These are phyloP conservation scores for Coprinellus micaceus DNA, from an alignment of 768 basidiomycete genomes.

Conservation along the genomic window DNA sequence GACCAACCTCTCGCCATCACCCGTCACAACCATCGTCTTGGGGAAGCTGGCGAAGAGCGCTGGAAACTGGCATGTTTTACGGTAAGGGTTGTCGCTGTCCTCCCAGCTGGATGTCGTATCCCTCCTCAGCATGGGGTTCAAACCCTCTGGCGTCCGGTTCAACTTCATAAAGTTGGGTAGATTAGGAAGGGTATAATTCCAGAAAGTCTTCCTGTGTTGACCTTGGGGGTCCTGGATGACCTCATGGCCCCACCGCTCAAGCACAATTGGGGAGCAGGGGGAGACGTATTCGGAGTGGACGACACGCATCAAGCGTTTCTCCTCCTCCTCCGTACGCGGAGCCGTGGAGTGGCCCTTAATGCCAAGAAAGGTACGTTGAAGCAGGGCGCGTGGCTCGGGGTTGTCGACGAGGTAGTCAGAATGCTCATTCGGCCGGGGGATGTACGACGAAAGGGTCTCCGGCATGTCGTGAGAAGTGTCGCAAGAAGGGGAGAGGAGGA, in stretches of 20 bases:
- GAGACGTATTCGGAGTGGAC: constrained; percentile 41
- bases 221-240: constrained; percentile 30
- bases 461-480: constrained; percentile 45
- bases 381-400: constrained; percentile 48
- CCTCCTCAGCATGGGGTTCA: constrained; percentile 13
- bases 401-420: constrained; percentile 54
- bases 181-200: constrained; percentile 16
- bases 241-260: constrained; percentile 35
- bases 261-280: constrained; percentile 36
- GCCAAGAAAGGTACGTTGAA: constrained; percentile 53
- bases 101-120: constrained; percentile 5
- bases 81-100: constrained; percentile 18
- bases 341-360: constrained; percentile 22
- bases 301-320: constrained; percentile 29
- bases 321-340: constrained; percentile 25
- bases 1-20: constrained; percentile 50
- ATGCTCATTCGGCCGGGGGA: constrained; percentile 44
- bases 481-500: constrained; percentile 13
- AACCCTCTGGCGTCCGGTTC: constrained; percentile 13
- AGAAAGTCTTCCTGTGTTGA: constrained; percentile 20
- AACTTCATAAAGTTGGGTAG: constrained; percentile 15
- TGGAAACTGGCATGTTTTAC: constrained; percentile 25
- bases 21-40: constrained; percentile 40
- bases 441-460: constrained; percentile 43
- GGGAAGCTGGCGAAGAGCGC: constrained; percentile 46